Conservation (phyloP, 805 yeast species). For the Yarrowia osloensis region DNA sequence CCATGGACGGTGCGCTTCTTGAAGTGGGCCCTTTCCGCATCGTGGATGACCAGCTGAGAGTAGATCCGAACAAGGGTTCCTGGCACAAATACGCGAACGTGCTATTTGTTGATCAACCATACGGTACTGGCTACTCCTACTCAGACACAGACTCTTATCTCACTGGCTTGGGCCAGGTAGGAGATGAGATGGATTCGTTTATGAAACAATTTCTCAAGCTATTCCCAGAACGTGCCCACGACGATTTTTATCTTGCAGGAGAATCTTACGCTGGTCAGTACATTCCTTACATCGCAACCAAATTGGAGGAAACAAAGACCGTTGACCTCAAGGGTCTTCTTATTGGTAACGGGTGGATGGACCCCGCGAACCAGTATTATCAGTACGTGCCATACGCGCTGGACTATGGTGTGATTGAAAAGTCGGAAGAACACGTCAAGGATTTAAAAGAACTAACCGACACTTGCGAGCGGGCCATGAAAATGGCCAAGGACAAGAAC, state of each 20-base stretch:
- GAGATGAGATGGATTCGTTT: conserved; percentile 63
- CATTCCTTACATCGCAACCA: conserved; percentile 81
- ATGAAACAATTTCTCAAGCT: conserved; percentile 62
- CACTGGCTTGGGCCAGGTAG: conserved; percentile 49
- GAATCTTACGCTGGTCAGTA: conserved; percentile 98
- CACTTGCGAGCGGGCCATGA: conserved; percentile 39
- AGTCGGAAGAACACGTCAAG: conserved; percentile 35
- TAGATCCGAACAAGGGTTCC: conserved; percentile 65
- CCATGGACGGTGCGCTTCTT: conserved; percentile 95
- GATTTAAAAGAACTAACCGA: conserved; percentile 35
- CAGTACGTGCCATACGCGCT: conserved; percentile 74
- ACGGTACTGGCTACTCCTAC: conserved; percentile 87
- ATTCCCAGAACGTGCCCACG: conserved; percentile 69
- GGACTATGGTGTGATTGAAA: conserved; percentile 56
- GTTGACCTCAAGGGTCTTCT: conserved; percentile 63
- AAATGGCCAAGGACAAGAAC: conserved; percentile 32
- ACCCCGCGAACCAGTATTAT: conserved; percentile 80
- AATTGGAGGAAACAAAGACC: conserved; percentile 45
- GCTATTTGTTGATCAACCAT: conserved; percentile 90
- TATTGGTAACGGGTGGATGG: conserved; percentile 94
- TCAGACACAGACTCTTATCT: conserved; percentile 51
- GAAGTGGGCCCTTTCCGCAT: conserved; percentile 89
- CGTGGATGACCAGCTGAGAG: conserved; percentile 44
- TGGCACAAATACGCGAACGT: conserved; percentile 83
- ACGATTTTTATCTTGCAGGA: conserved; percentile 80